Evolutionary conservation across 2,329 filamentous ascomycete genomes (phyloP).

Genomic region (Niveomyces coronatus): DNA sequence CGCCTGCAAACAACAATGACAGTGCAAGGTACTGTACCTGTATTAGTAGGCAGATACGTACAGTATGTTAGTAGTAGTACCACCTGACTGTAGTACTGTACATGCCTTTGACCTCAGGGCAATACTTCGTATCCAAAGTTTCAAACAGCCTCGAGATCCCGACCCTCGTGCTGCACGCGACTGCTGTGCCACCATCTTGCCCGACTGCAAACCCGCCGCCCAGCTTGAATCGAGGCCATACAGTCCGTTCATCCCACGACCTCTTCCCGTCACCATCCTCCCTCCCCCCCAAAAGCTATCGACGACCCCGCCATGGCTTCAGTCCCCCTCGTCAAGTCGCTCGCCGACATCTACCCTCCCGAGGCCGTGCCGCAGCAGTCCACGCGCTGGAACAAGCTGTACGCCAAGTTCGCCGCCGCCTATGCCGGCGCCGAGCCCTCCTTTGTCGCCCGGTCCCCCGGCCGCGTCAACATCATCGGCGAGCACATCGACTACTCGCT

Average conservation of each 20-base stretch:
- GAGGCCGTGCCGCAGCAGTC: slow-evolving; percentile 59
- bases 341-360: slow-evolving; percentile 74
- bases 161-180: too few species aligned
- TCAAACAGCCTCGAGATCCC: too few species aligned
- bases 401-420: slow-evolving; percentile 56
- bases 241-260: not conserved
- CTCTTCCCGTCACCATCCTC: not conserved
- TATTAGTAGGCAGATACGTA: too few species aligned
- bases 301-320: slow-evolving; percentile 2
- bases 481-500: slow-evolving; percentile 99
- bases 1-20: too few species aligned
- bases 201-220: too few species aligned
- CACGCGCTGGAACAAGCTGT: slow-evolving; percentile 64
- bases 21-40: too few species aligned
- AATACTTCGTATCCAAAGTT: too few species aligned
- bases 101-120: too few species aligned
- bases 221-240: too few species aligned
- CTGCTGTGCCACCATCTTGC: too few species aligned
- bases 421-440: slow-evolving; percentile 60
- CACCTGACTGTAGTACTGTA: too few species aligned
- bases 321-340: slow-evolving; percentile 65
- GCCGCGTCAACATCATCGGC: slow-evolving; percentile 95
- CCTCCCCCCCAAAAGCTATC: slow-evolving; percentile 12
- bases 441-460: slow-evolving; percentile 83
- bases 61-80: too few species aligned